Percentiles rank a stretch among this genome's conserved stretches.
phyloP scores from a whole-genome alignment of 1,139 yeast species.

The Wickerhamiella infanticola region DNA sequence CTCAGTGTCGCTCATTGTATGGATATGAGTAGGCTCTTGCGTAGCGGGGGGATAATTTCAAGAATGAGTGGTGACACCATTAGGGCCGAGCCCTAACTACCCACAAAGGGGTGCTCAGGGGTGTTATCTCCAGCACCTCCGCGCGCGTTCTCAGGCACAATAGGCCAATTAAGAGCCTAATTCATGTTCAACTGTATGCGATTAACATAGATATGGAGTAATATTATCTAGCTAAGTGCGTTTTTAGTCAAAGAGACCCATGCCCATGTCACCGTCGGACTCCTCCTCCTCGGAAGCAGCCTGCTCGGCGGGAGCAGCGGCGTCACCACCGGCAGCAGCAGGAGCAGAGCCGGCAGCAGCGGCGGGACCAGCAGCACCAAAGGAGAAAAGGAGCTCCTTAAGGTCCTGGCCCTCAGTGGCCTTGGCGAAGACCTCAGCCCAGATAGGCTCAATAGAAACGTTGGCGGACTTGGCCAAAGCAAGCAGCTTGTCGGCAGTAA shows the following conservation, averaged over 20 bases:
- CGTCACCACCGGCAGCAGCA: slow-evolving; percentile 46
- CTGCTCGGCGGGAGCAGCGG: slow-evolving; percentile 15
- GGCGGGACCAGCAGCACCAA: slow-evolving; percentile 53
- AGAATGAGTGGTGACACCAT: slow-evolving; percentile 4
- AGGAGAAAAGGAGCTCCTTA: slow-evolving; percentile 75
- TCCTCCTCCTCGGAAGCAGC: slow-evolving; percentile 17
- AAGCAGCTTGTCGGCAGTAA: slow-evolving; percentile 82
- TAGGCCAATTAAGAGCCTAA: background rate
- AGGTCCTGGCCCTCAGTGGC: slow-evolving; percentile 95
- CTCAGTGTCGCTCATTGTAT: slow-evolving; percentile 9
- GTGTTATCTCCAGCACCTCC: background rate
- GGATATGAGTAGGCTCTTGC: background rate
- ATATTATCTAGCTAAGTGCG: background rate
- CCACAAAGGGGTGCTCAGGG: background rate
- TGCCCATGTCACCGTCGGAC: slow-evolving; percentile 18
- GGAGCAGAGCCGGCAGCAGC: slow-evolving; percentile 42
- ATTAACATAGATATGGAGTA: background rate
- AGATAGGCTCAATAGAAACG: slow-evolving; percentile 44
- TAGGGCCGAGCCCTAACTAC: slow-evolving; percentile 3
- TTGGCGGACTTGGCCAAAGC: slow-evolving; percentile 55
- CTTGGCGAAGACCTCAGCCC: slow-evolving; percentile 93
- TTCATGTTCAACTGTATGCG: background rate
- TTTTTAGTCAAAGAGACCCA: slow-evolving; percentile 18
- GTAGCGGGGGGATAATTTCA: background rate
- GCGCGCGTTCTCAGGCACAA: background rate